Base-by-base conservation (phyloP, 192 early-diverging fungal species). In the Dissophora ornata region DNA sequence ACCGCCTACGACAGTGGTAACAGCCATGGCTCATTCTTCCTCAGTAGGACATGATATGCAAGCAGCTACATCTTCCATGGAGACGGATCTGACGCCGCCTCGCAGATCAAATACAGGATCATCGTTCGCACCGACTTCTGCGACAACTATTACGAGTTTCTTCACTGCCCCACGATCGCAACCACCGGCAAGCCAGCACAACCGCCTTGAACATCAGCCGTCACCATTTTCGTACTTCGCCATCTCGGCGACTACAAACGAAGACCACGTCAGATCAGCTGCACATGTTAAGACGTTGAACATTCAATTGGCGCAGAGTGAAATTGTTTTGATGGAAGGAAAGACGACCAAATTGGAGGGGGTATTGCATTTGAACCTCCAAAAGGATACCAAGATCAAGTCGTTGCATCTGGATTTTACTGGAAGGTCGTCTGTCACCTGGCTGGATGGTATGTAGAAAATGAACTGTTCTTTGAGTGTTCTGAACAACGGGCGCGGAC, bases 151-250 rank as follows among this genome's bases (percentile, higher is more conserved):
- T 49, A n/a, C 24, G 24, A 28, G 10, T 41, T 52, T 21, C 22
- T 22, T 15, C 29, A 18, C 9, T 26, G 21, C 16, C 13, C 49
- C 2, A 48, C 24, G 0, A 33, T 34, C 25, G 29, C 47, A 24
- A 13, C 21, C 26, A 29, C 16, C 15, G 38, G 2, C 24, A n/a
- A n/a, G 36, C 2, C 6, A 13, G 13, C 13, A 38, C 36, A 38
- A 49, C 24, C 71, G 34, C 22, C 48, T 32, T 21, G 44, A 21
- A 6, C 69, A 75, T n/a, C 11, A 30, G 8, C 9, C 55, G 10
- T 75, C 71, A 26, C 71, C 71, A 2, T 75, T 75, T 44, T 67
- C 71, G 24, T 61, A 67, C 51, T 61, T 75, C 51, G n/a, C n/a
- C n/a, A n/a, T n/a, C n/a, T n/a, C n/a, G n/a, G n/a, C n/a, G n/a